Evolutionary conservation across 1,284 basidiomycete species (phyloP), one percentile per base, ranked within the genome.

Genomic region (Microbotryum scabiosae): DNA sequence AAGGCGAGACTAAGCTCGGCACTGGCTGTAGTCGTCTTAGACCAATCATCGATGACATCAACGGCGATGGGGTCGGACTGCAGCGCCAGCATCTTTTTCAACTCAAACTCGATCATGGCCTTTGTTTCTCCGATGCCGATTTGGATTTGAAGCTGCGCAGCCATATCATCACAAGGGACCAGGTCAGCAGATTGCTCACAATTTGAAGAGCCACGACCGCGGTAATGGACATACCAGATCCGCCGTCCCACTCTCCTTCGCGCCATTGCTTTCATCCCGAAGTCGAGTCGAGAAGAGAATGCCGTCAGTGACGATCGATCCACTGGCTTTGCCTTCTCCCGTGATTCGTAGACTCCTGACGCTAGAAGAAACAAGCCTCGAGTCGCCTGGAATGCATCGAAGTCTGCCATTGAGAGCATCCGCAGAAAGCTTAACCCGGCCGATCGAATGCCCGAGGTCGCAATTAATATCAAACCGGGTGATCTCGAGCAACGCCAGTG

Each of bases 1-100:
- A 64, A 59, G 18, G 28, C 47, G 23, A 66, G 51, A 25, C 41
- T 21, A 18, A 62, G 54, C 45, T 55, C 32, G 16, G 55, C 49
- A 5, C 49, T 43, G 5, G 48, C 50, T 12, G 44, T 45, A 4
- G 49, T 46, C 16, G 58, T 46, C 16, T 28, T 41, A 5, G 60
- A 61, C 68, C 68, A 70, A 32, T 70, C 64, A 41, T 69, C 68
- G 18, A 18, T 56, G 25, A 65, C 63, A 14, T 44, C 47, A 26
- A 70, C 26, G 20, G 43, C 49, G 32, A 70, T 60, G 14, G 68
- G 68, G 44, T 70, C 68, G 21, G 56, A 54, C 14, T 60, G 26
- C 25, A 68, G 20, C 3, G 67, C 48, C 14, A 70, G 57, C 21
- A 65, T 56, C 50, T 57, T 54, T 54, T 61, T 26, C 52, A 60